Evolutionary conservation across 2,329 filamentous ascomycete species (phyloP), one percentile per base, ranked within the genome.

Genomic region (Tympanopsis confertula): DNA sequence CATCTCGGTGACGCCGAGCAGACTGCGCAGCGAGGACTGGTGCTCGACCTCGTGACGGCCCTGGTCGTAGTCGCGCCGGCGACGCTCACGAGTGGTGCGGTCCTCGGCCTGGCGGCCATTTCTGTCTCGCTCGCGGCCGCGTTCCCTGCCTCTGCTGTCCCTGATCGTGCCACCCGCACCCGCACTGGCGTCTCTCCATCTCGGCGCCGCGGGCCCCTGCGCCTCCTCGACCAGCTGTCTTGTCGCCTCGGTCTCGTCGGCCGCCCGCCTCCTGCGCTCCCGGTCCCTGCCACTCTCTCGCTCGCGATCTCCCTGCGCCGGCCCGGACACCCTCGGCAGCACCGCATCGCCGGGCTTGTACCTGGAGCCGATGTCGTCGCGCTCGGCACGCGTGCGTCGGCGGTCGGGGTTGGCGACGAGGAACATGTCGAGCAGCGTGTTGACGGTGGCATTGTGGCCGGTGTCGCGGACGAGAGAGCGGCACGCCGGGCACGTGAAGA

Each of bases 401-500:
- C 82, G 82, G 14, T 76, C 74, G 1, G 91, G 89, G 51, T 94
- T 86, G 32, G 83, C 78, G 19, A 77, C 68, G 22, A 95, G 62
- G 48, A 84, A 87, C 73, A 94, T 89, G 39, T 95, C 89, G 41
- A 98, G 65, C 35, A 96, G 66, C 2, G 87, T 94, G 5, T 81
- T 88, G 37, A 95, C 83, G 18, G 82, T 87, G 40, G 91, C 86
- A 71, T 96, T 93, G 52, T 86, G 86, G 53, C 79, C 78, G 33
- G 89, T 94, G 50, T 83, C 85, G 45, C 88, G 80, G 42, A 98
- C 89, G 13, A 71, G 62, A 33, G 87, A 84, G 46, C 91, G 85
- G 61, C 91, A 98, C 61, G 86, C 83, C 29, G 91, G 91, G 62
- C 91, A 98, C 35, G 87, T 95, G 57, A 86, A 94, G 52, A 71